These are phyloP conservation scores for Rhizomucor miehei DNA, from an alignment of 371 early-diverging fungal species.

Conservation along the genomic window DNA sequence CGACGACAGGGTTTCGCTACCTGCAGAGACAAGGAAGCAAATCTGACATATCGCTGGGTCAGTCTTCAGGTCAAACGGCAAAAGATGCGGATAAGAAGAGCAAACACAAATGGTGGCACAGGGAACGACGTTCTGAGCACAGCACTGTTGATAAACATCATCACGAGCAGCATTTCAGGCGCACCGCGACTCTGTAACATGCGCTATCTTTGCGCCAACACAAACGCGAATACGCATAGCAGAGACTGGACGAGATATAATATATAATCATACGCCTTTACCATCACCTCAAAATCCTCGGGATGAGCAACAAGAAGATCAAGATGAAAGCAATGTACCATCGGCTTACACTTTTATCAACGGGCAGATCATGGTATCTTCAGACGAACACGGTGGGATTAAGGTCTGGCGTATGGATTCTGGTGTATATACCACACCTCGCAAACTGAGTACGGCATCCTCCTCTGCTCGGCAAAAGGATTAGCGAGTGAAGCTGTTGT, in stretches of 20 bases:
- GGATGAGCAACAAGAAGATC: not conserved
- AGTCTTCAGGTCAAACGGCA: not conserved
- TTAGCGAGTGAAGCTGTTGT: too few species aligned
- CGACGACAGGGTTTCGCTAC: not conserved
- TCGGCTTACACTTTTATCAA: constrained; percentile 36
- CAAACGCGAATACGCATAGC: constrained; percentile 56
- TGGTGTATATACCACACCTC: constrained; percentile 15
- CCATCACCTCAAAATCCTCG: not conserved
- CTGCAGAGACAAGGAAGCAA: not conserved
- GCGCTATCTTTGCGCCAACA: constrained; percentile 61
- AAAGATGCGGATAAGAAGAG: not conserved
- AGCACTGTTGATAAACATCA: too few species aligned
- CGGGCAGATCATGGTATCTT: constrained; percentile 64
- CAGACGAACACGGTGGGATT: constrained; percentile 60
- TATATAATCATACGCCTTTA: constrained; percentile 37
- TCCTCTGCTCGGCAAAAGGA: too few species aligned
- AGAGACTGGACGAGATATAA: constrained; percentile 42
- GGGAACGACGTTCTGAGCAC: constrained; percentile 22
- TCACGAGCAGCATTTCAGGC: constrained; percentile 35
- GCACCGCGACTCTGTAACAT: constrained; percentile 52
- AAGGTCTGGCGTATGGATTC: constrained; percentile 68
- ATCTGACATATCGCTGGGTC: not conserved
- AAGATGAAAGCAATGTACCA: constrained; percentile 2
- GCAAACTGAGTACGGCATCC: too few species aligned
- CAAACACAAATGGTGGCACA: constrained; percentile 1